Evolutionary conservation across 169 alveolate species (phyloP).

Genomic region (Theileria parva): DNA sequence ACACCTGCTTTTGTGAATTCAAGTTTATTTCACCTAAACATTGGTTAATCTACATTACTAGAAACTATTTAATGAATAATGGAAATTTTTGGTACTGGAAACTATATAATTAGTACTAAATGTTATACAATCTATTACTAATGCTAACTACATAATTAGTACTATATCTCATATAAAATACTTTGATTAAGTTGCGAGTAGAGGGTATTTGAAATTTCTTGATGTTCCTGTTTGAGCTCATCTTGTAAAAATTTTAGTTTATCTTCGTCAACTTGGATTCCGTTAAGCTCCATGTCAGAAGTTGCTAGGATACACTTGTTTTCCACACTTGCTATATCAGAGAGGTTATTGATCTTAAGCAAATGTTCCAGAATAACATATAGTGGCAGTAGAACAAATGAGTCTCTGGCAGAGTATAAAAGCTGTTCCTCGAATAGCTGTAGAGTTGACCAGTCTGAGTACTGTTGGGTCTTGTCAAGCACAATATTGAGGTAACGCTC

Average conservation of each 20-base stretch:
- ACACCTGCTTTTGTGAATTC: constrained; percentile 75
- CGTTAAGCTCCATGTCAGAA: constrained; percentile 83
- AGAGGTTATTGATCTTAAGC: constrained; percentile 67
- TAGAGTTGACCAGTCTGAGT: constrained; percentile 77
- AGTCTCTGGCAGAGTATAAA: constrained; percentile 80
- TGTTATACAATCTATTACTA: too few relatives aligned
- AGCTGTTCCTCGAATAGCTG: constrained; percentile 76
- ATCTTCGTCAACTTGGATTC: constrained; percentile 74
- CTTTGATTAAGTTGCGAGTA: constrained; percentile 63
- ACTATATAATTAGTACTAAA: too few relatives aligned
- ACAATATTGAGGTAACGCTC: constrained; percentile 75
- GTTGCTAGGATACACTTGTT: constrained; percentile 79
- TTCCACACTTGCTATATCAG: constrained; percentile 76
- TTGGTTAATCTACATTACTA: constrained; percentile 52
- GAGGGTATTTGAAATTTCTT: constrained; percentile 55
- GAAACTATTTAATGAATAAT: too few relatives aligned
- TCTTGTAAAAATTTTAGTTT: constrained; percentile 69
- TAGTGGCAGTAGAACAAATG: constrained; percentile 80
- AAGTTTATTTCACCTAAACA: constrained; percentile 60
- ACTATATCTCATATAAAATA: too few relatives aligned
- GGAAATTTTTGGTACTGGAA: too few relatives aligned
- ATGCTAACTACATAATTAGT: too few relatives aligned
- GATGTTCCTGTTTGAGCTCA: constrained; percentile 69
- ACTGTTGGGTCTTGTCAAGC: constrained; percentile 82
- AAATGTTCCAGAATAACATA: constrained; percentile 71